Conservation (phyloP, 352 stramenopile genomes). For the Globisporangium alternatum region DNA sequence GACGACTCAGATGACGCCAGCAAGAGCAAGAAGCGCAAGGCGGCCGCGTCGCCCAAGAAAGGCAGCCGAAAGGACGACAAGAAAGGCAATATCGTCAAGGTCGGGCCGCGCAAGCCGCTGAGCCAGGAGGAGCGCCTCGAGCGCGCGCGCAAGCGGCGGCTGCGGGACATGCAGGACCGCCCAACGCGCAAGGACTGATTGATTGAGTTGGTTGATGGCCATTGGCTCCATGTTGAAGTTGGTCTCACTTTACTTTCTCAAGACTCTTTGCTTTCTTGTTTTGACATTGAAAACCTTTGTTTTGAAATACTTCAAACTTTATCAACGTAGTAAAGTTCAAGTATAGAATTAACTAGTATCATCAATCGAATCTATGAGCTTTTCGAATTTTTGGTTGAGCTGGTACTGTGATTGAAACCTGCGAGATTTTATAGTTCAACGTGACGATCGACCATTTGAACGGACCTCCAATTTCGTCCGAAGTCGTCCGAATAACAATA, state of each 20-base stretch:
- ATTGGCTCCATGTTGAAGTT: not conserved
- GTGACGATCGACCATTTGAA: not conserved
- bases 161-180: slow-evolving; percentile 69
- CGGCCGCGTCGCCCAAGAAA: slow-evolving; percentile 15
- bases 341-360: too few relatives aligned
- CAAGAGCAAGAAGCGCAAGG: slow-evolving; percentile 21
- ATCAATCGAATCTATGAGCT: too few relatives aligned
- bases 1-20: slow-evolving; percentile 34
- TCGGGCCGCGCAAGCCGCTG: slow-evolving; percentile 55
- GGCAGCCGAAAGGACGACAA: slow-evolving; percentile 23
- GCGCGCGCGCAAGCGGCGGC: slow-evolving; percentile 50
- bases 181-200: slow-evolving; percentile 51
- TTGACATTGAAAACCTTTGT: too few relatives aligned
- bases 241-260: too few relatives aligned
- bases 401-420: not conserved
- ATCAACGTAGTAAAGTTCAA: too few relatives aligned
- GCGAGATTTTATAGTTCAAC: not conserved
- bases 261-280: too few relatives aligned
- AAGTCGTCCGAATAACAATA: not conserved
- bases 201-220: not conserved
- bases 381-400: too few relatives aligned
- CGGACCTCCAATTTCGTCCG: not conserved
- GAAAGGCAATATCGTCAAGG: slow-evolving; percentile 52
- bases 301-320: too few relatives aligned
- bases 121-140: slow-evolving; percentile 68